These are phyloP conservation scores for Diospyros kaki DNA, from an alignment of 148 eudicot species.

Conservation along the genomic window DNA sequence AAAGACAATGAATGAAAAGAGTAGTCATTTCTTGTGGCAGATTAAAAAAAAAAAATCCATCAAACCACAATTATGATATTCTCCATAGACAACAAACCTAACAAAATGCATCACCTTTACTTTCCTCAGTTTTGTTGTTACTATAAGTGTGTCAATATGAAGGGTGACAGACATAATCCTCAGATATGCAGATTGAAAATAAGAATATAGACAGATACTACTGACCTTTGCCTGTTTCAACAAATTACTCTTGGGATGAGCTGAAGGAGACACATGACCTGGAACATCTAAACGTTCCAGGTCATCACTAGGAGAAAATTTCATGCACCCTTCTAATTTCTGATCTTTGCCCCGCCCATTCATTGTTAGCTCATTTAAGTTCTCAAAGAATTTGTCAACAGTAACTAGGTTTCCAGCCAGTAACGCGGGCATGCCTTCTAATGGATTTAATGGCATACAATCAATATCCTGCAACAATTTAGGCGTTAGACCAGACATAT, in stretches of 20 bases:
- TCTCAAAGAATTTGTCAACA: constrained; percentile 61
- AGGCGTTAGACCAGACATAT: neutral
- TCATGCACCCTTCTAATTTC: constrained; percentile 43
- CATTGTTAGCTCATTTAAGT: constrained; percentile 52
- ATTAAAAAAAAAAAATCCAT: neutral
- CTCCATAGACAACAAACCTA: neutral
- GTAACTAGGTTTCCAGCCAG: constrained; percentile 41
- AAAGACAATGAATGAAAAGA: neutral
- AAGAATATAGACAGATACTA: constrained; percentile 4
- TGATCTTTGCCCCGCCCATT: constrained; percentile 42
- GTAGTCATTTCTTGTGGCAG: neutral
- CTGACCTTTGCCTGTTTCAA: constrained; percentile 62
- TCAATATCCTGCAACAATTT: constrained; percentile 75
- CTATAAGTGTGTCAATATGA: neutral
- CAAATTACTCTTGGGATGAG: constrained; percentile 37
- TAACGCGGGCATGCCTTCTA: constrained; percentile 77
- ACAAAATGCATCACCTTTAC: neutral
- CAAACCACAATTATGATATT: neutral
- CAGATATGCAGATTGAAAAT: neutral
- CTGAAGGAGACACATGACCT: constrained; percentile 34
- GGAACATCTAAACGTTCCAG: constrained; percentile 36
- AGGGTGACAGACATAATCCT: neutral
- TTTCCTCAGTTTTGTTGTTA: neutral
- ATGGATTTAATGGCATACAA: constrained; percentile 88
- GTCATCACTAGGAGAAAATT: constrained; percentile 37